Conservation (phyloP, 176 grass and related monocot species). For the Lolium rigidum region DNA sequence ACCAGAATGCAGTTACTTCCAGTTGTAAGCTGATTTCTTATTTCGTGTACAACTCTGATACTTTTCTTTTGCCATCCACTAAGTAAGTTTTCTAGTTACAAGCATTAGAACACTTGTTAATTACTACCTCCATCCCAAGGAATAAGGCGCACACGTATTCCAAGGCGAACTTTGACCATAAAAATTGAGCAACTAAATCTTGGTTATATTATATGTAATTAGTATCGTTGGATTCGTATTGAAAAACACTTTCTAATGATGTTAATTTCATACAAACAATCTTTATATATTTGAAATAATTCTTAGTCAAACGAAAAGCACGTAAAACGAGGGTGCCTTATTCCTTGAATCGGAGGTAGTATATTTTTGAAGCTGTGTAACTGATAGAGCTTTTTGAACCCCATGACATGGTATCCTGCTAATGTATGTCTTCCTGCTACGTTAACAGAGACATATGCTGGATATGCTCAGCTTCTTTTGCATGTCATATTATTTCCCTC, state of each 20-base stretch:
- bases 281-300: no score
- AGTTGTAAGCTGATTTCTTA: conserved; percentile 62
- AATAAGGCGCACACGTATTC: no score
- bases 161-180: no score
- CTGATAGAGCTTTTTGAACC: neutral
- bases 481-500: neutral
- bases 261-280: no score
- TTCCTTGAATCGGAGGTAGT: no score
- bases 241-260: no score
- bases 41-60: neutral
- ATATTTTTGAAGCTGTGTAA: neutral
- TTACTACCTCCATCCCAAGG: no score
- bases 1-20: conserved; percentile 83
- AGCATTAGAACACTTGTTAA: neutral
- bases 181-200: no score
- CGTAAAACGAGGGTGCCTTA: no score
- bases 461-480: neutral
- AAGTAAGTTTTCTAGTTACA: neutral
- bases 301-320: no score
- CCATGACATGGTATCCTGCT: neutral
- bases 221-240: no score
- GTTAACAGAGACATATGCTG: neutral
- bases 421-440: neutral
- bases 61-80: neutral
- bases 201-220: no score